These are phyloP conservation scores for Taphrina deformans DNA, from an alignment of 1,139 yeast species.

Conservation along the genomic window DNA sequence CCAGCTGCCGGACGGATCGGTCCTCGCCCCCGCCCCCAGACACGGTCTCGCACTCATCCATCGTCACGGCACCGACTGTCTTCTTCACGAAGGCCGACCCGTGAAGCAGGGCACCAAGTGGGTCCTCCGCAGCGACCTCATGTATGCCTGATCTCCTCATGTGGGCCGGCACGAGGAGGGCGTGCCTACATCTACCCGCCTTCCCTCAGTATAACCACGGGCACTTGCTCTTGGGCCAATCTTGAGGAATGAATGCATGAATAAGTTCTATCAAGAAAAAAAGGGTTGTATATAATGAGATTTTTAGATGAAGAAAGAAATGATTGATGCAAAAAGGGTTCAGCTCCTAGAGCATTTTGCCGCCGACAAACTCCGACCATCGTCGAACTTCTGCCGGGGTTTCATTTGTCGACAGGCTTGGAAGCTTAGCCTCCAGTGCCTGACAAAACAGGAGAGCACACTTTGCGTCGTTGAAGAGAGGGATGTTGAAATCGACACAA, in stretches of 20 bases:
- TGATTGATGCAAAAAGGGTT: background rate
- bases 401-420: conserved; percentile 50
- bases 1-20: conserved; percentile 46
- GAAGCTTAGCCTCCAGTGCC: conserved; percentile 74
- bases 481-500: conserved; percentile 96
- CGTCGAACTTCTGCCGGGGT: conserved; percentile 84
- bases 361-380: conserved; percentile 96
- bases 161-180: background rate
- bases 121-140: conserved; percentile 65
- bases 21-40: conserved; percentile 51
- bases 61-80: conserved; percentile 67
- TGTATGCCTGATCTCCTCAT: conserved; percentile 42
- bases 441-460: conserved; percentile 84
- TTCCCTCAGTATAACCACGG: too few relatives aligned
- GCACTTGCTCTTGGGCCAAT: background rate
- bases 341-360: conserved; percentile 66
- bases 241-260: background rate
- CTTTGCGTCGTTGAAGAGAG: conserved; percentile 93
- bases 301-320: background rate
- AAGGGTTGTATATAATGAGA: background rate
- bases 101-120: conserved; percentile 61
- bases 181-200: too few relatives aligned
- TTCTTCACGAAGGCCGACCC: conserved; percentile 60
- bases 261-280: background rate
- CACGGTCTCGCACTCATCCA: conserved; percentile 64